Percentiles rank a stretch among this genome's conserved stretches.
These are phyloP conservation scores for Xylaria sp. DNA, from an alignment of 2,329 filamentous ascomycete genomes.

Conservation along the genomic window DNA sequence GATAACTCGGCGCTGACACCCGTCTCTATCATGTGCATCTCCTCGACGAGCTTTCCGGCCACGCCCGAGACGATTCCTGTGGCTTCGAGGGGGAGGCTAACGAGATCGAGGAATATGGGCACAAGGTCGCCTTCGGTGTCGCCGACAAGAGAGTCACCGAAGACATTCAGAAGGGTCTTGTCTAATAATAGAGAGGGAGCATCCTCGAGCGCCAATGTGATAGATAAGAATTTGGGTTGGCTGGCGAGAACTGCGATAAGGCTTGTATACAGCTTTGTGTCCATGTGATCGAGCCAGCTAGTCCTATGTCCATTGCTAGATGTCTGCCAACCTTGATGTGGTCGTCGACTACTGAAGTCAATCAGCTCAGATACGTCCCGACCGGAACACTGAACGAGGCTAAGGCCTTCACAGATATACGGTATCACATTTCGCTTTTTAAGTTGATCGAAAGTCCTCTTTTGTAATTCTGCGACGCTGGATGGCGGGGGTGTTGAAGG, in stretches of 20 bases:
- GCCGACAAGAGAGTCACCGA: constrained; percentile 79
- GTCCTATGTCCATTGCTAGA: constrained; percentile 51
- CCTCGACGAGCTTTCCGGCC: constrained; percentile 81
- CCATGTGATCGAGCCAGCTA: constrained; percentile 68
- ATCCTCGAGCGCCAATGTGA: constrained; percentile 78
- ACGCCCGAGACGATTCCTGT: constrained; percentile 97
- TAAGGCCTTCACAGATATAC: constrained; percentile 72
- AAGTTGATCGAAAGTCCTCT: constrained; percentile 85
- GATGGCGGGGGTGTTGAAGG: constrained; percentile 81
- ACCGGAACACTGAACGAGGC: constrained; percentile 85
- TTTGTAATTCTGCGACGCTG: constrained; percentile 81
- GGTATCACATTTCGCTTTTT: constrained; percentile 79
- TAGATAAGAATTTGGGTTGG: constrained; percentile 76
- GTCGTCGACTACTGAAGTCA: constrained; percentile 49
- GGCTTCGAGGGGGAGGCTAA: constrained; percentile 82
- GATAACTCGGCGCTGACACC: constrained; percentile 76
- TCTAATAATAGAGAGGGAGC: constrained; percentile 79
- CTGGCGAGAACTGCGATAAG: constrained; percentile 69
- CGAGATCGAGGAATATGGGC: constrained; percentile 89
- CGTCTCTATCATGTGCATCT: constrained; percentile 64
- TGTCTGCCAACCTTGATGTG: constrained; percentile 50
- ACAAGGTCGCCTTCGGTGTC: constrained; percentile 77
- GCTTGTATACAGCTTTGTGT: constrained; percentile 71
- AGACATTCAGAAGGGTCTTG: constrained; percentile 70
- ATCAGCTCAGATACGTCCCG: constrained; percentile 58